Evolutionary conservation across 208 protist species (phyloP), one percentile per base, ranked within the genome.

Genomic region (Leishmania aethiopica): DNA sequence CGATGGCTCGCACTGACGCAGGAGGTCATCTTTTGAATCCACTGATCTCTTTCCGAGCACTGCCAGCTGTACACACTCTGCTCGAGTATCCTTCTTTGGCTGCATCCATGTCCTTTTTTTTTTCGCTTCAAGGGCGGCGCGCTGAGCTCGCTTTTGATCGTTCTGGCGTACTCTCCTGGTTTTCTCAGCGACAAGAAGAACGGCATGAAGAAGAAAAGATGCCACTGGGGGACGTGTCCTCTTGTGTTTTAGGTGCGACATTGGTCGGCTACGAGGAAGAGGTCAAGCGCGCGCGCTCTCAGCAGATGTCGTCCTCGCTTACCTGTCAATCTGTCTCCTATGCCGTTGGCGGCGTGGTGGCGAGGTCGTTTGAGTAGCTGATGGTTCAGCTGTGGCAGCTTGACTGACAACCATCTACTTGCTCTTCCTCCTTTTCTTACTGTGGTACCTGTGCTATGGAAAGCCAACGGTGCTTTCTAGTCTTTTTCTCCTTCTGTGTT

Each of bases 1-100:
- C 47, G 81, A 87, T 57, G 79, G 62, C 72, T 84, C 88, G 83
- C 57, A 2, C 42, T 62, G 2, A 40, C 10, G 28, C 42, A 53
- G 8, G 45, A 53, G 3, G 25, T 17, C 47, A 35, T 51, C 42
- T 8, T 51, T 55, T 55, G 19, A 11, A 19, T 55, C 2, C 0
- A 32, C 1, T 37, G 7, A 2, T 42, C 35, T 69, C 17, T 32
- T 17, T 74, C 13, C 15, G 13, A 53, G 51, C 42, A 45, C n/a
- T 4, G 40, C 45, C 25, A 53, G 10, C 25, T 45, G 3, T 74
- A 74, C 28, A 37, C 70, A 35, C 32, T 17, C 25, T 53, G 22
- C 25, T 17, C 13, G 70, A 32, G 40, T 37, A 19, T 32, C 25
- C 3, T 55, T 55, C 22, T 8, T 51, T 32, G 28, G 25, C 15